These are phyloP conservation scores for Myxozyma melibiosi DNA, from an alignment of 805 yeast genomes.

Conservation along the genomic window DNA sequence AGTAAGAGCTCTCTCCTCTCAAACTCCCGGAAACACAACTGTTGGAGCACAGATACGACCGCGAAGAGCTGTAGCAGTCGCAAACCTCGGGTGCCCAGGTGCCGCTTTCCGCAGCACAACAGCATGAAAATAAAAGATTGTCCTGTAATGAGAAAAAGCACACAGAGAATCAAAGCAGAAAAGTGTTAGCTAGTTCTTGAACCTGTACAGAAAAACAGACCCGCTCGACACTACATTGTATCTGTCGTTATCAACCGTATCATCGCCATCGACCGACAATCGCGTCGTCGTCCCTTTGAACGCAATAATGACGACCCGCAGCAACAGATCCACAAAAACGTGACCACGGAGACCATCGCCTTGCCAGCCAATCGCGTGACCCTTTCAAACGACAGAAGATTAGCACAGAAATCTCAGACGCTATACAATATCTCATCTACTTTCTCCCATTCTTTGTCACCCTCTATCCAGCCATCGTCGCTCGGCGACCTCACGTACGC, in stretches of 20 bases:
- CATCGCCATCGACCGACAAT: conserved; percentile 54
- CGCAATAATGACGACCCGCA: conserved; percentile 68
- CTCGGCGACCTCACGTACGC: conserved; percentile 82
- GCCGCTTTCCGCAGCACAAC: conserved; percentile 91
- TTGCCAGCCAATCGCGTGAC: conserved; percentile 82
- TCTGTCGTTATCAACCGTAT: conserved; percentile 80
- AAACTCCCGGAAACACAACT: conserved; percentile 79
- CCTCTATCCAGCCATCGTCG: conserved; percentile 86
- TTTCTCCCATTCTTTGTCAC: conserved; percentile 39
- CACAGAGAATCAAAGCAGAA: background rate
- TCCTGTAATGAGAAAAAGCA: conserved; percentile 54
- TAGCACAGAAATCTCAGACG: background rate
- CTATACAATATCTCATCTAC: conserved; percentile 1
- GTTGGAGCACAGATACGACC: conserved; percentile 84
- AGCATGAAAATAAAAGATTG: conserved; percentile 86
- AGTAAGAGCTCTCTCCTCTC: conserved; percentile 74
- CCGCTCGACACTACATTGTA: conserved; percentile 48
- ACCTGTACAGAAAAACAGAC: background rate
- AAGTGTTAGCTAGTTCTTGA: too few relatives aligned
- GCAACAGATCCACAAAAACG: conserved; percentile 65
- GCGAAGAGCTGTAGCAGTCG: conserved; percentile 69
- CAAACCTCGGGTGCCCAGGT: conserved; percentile 89
- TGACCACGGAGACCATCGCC: conserved; percentile 87
- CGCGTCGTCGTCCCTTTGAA: conserved; percentile 93
- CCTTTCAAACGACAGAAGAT: conserved; percentile 38